phyloP scores from a whole-genome alignment of 2,329 filamentous ascomycete species.

The Metarhizium humberi region DNA sequence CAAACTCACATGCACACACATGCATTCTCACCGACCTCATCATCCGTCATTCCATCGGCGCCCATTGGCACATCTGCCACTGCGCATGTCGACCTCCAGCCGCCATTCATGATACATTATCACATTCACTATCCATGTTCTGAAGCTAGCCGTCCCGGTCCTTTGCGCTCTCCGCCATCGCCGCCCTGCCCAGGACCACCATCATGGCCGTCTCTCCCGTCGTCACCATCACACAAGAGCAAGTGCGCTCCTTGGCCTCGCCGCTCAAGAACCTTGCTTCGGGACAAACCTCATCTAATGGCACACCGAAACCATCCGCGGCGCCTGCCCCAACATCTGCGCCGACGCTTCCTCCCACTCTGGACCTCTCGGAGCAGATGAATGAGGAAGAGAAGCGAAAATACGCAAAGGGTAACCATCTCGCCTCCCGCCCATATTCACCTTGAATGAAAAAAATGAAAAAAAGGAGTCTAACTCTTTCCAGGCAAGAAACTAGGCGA shows the following conservation, averaged over 20 bases:
- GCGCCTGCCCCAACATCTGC: slow-evolving; percentile 15
- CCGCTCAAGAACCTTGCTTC: slow-evolving; percentile 33
- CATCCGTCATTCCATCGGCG: too few species aligned
- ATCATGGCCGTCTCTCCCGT: slow-evolving; percentile 39
- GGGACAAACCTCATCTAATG: slow-evolving; percentile 32
- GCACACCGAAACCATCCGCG: slow-evolving; percentile 30
- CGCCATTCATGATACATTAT: too few species aligned
- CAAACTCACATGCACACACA: too few species aligned
- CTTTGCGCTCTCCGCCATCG: too few species aligned
- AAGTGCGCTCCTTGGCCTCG: slow-evolving; percentile 28
- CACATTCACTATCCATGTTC: too few species aligned
- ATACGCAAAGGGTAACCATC: slow-evolving; percentile 67
- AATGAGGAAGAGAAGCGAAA: slow-evolving; percentile 77
- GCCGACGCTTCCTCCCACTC: slow-evolving; percentile 25
- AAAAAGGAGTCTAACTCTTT: background rate
- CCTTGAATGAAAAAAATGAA: too few species aligned
- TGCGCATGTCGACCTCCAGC: too few species aligned
- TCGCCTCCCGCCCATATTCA: too few species aligned
- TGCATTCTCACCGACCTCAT: too few species aligned
- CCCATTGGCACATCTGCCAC: too few species aligned
- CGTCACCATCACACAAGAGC: slow-evolving; percentile 23
- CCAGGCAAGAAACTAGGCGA: slow-evolving; percentile 84
- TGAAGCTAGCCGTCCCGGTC: too few species aligned
- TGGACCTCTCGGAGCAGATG: slow-evolving; percentile 67
- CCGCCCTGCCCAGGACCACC: background rate